Evolutionary conservation across 2,329 filamentous ascomycete genomes (phyloP), one percentile per base, ranked within the genome.

Genomic region (Monosporascus sp.): DNA sequence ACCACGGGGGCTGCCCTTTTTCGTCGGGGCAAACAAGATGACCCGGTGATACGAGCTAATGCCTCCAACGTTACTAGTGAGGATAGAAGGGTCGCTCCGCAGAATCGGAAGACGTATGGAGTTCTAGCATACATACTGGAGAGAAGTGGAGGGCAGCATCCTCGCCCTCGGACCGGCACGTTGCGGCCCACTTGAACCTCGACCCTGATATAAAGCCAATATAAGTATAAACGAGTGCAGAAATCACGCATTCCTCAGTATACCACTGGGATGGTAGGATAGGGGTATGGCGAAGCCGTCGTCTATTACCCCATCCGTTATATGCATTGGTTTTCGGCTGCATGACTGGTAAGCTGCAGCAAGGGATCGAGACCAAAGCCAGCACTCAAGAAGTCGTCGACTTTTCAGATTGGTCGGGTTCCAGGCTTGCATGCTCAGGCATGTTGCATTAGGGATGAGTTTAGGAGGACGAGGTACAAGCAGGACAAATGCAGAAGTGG

Each of bases 191-290:
- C 56, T 59, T 52, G 53, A 36, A 52, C 51, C 44, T 58, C 44
- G 40, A 56, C 44, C 3, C 37, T 53, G 55, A 58, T 59, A 59
- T 59, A 59, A 36, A 55, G 48, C 49, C 22, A 59, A 59, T 60
- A 61, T 60, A 56, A 54, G 31, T 49, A 56, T 57, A 57, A 53
- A 56, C 52, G 51, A 53, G 50, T 48, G 41, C 51, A 31, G 24
- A 52, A 60, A 53, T 53, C 54, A 57, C 51, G 50, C 50, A 49
- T 22, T 31, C 49, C 20, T 36, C 47, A 54, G 40, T 52, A 45
- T 44, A 50, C 34, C n/a, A 16, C 20, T 27, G 43, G 22, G 50
- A 50, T 46, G 47, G 45, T 50, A 49, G 31, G 49, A 45, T 38
- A 51, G 36, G 45, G 48, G 26, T 48, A 37, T 43, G 26, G 27